These are phyloP conservation scores for Myxozyma kluyveri DNA, from an alignment of 805 yeast species.

Conservation along the genomic window DNA sequence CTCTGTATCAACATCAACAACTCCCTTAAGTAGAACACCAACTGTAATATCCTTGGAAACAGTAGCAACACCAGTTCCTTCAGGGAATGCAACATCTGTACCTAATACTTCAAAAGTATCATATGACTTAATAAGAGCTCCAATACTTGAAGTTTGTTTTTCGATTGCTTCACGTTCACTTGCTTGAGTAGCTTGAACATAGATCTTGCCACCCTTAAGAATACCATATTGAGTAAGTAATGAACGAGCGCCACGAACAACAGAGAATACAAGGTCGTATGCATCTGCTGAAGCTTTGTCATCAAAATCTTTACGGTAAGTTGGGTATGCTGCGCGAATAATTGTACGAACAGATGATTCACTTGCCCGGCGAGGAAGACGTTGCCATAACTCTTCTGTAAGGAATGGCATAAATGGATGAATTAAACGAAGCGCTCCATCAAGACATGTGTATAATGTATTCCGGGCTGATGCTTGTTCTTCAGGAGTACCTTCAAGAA, in stretches of 20 bases:
- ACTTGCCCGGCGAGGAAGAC: conserved; percentile 80
- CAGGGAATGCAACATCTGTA: conserved; percentile 60
- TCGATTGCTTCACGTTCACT: conserved; percentile 52
- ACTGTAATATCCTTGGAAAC: conserved; percentile 80
- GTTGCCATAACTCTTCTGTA: conserved; percentile 99
- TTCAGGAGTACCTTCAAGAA: conserved; percentile 81
- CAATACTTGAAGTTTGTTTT: conserved; percentile 81
- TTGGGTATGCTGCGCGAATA: conserved; percentile 77
- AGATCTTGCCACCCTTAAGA: conserved; percentile 81
- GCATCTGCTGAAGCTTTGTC: conserved; percentile 65
- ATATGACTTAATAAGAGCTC: conserved; percentile 69
- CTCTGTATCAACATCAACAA: conserved; percentile 88
- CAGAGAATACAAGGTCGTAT: conserved; percentile 79
- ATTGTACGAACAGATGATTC: conserved; percentile 65
- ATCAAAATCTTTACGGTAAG: conserved; percentile 55
- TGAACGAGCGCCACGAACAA: conserved; percentile 89
- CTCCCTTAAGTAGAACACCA: conserved; percentile 90
- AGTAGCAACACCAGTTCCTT: conserved; percentile 84
- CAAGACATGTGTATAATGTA: conserved; percentile 88
- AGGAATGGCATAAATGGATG: conserved; percentile 99
- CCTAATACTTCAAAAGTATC: conserved; percentile 15
- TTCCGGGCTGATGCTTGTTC: conserved; percentile 85
- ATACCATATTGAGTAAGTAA: conserved; percentile 86
- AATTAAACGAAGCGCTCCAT: conserved; percentile 83
- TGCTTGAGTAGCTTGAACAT: conserved; percentile 63